These are phyloP conservation scores for Pseudocercospora fijiensis DNA, from an alignment of 2,329 filamentous ascomycete genomes.

Conservation along the genomic window DNA sequence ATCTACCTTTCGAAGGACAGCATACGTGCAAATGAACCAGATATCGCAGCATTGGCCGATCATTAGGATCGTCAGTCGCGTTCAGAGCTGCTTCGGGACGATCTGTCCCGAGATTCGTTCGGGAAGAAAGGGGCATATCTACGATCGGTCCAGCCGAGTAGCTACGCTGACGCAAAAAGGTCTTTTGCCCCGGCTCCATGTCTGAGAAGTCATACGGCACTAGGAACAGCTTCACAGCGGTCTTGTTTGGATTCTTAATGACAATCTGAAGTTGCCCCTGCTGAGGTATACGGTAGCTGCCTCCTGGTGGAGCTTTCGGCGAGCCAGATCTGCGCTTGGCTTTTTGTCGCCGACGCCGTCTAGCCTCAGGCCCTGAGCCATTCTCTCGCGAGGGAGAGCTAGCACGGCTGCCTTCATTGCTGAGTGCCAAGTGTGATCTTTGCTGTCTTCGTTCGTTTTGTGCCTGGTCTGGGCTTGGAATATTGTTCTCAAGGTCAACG, in stretches of 20 bases:
- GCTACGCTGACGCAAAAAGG: conserved; percentile 89
- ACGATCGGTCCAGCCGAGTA: conserved; percentile 86
- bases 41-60: conserved; percentile 77
- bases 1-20: conserved; percentile 76
- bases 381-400: conserved; percentile 32
- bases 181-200: conserved; percentile 93
- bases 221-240: conserved; percentile 91
- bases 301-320: conserved; percentile 72
- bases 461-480: conserved; percentile 46
- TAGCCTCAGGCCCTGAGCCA: conserved; percentile 28
- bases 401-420: conserved; percentile 33
- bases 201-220: conserved; percentile 88
- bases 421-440: conserved; percentile 17
- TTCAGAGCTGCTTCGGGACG: conserved; percentile 54
- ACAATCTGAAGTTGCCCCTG: conserved; percentile 94
- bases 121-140: conserved; percentile 60
- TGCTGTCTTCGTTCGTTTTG: conserved; percentile 37
- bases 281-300: conserved; percentile 89
- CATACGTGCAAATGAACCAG: conserved; percentile 92
- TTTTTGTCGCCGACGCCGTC: conserved; percentile 46
- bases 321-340: conserved; percentile 57
- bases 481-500: conserved; percentile 82
- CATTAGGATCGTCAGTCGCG: conserved; percentile 52
- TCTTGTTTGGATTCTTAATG: conserved; percentile 98
- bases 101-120: conserved; percentile 53